A percentile compares a stretch with the other conserved stretches of the same genome.
These are phyloP conservation scores for Crucibulum laeve DNA, from an alignment of 768 basidiomycete genomes.

Conservation along the genomic window DNA sequence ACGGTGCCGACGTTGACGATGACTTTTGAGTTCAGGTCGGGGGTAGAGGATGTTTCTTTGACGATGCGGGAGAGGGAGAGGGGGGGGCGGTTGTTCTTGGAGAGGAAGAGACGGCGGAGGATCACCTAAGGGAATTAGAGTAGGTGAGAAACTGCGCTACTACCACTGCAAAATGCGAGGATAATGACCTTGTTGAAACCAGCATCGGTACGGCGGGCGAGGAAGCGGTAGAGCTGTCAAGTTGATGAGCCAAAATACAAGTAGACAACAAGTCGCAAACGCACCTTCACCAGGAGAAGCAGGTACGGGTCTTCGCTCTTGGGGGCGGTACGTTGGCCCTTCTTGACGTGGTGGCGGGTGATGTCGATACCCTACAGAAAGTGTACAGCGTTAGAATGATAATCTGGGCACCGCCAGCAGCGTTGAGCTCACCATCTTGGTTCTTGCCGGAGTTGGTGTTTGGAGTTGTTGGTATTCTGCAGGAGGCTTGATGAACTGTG, in stretches of 20 bases:
- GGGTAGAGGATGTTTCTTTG: slow-evolving; percentile 68
- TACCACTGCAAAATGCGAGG: not conserved
- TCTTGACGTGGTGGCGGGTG: slow-evolving; percentile 97
- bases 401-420: slow-evolving; percentile 21
- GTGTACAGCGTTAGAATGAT: slow-evolving; percentile 12
- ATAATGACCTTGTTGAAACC: slow-evolving; percentile 84
- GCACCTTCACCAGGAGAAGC: slow-evolving; percentile 94
- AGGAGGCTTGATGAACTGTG: slow-evolving; percentile 68
- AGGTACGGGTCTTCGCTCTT: slow-evolving; percentile 99
- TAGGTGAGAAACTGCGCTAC: not conserved
- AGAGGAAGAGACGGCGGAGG: slow-evolving; percentile 95
- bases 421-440: slow-evolving; percentile 78
- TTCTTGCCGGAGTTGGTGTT: slow-evolving; percentile 55
- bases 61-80: slow-evolving; percentile 90
- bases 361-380: slow-evolving; percentile 86
- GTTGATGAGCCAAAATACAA: not conserved
- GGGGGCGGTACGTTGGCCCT: slow-evolving; percentile 89
- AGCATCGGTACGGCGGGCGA: slow-evolving; percentile 94
- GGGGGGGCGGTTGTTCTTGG: slow-evolving; percentile 95
- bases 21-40: slow-evolving; percentile 73
- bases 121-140: slow-evolving; percentile 52
- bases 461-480: slow-evolving; percentile 34
- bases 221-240: slow-evolving; percentile 92
- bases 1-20: slow-evolving; percentile 89
- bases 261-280: slow-evolving; percentile 7